phyloP scores from a whole-genome alignment of 352 stramenopile species.

The Pythium grandisporangium region DNA sequence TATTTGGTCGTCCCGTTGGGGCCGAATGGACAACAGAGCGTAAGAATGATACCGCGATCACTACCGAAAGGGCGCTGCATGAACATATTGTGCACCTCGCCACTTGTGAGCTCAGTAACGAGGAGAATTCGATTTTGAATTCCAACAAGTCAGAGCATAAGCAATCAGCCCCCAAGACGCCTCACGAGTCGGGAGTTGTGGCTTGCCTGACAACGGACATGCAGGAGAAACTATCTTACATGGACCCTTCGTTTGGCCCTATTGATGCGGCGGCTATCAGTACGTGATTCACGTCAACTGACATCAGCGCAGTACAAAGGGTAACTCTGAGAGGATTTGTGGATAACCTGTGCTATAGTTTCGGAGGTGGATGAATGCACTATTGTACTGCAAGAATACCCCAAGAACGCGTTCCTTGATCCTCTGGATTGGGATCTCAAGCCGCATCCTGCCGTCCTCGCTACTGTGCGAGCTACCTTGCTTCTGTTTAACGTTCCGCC shows the following conservation, averaged over 20 bases:
- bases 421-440: slow-evolving; percentile 48
- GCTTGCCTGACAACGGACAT: slow-evolving; percentile 17
- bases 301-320: too few relatives aligned
- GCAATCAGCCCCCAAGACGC: neutral
- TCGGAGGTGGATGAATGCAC: slow-evolving; percentile 45
- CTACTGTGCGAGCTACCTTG: slow-evolving; percentile 38
- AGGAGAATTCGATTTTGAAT: too few relatives aligned
- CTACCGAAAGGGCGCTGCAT: too few relatives aligned
- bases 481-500: slow-evolving; percentile 41
- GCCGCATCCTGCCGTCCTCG: slow-evolving; percentile 29
- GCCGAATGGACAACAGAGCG: too few relatives aligned
- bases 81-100: too few relatives aligned
- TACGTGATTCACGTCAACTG: too few relatives aligned
- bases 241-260: slow-evolving; percentile 31
- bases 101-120: too few relatives aligned
- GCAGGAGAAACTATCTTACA: slow-evolving; percentile 26
- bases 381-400: slow-evolving; percentile 43
- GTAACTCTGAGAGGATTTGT: too few relatives aligned
- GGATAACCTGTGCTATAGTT: too few relatives aligned
- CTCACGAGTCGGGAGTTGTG: slow-evolving; percentile 4
- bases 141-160: too few relatives aligned
- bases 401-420: slow-evolving; percentile 52
- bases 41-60: too few relatives aligned
- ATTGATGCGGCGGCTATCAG: slow-evolving; percentile 49
- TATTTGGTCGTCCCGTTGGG: too few relatives aligned